A percentile compares a stretch with the other conserved stretches of the same genome.
These are phyloP conservation scores for Pseudoturritis turrita DNA, from an alignment of 345 rosid genomes.

Conservation along the genomic window DNA sequence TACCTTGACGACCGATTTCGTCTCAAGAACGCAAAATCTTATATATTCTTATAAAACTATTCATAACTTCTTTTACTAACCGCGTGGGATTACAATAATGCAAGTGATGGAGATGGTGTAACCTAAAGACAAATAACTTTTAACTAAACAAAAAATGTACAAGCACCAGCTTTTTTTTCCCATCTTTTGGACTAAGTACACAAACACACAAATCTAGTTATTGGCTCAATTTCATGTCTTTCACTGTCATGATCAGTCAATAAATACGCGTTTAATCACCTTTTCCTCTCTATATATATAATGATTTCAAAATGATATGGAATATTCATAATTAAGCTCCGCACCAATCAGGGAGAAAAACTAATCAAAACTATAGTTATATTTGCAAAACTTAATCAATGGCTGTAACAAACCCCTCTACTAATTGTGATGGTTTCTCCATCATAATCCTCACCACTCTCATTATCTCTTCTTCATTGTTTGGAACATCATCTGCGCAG, in stretches of 20 bases:
- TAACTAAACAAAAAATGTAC: slow-evolving; percentile 9
- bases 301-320: neutral
- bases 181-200: neutral
- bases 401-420: slow-evolving; percentile 8
- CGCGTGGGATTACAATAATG: slow-evolving; percentile 22
- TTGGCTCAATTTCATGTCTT: neutral
- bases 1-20: slow-evolving; percentile 4
- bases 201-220: slow-evolving; percentile 10
- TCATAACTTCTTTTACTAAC: neutral
- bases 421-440: neutral
- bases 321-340: neutral
- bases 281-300: neutral
- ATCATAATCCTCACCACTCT: slow-evolving; percentile 8
- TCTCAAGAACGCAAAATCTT: neutral
- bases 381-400: neutral
- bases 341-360: neutral
- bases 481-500: slow-evolving; percentile 33
- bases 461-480: neutral
- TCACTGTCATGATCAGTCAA: slow-evolving; percentile 13
- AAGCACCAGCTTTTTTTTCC: slow-evolving; percentile 7
- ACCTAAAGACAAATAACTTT: slow-evolving; percentile 21
- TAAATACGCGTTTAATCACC: slow-evolving; percentile 9
- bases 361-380: neutral
- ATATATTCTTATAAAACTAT: neutral
- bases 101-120: slow-evolving; percentile 25